phyloP scores from a whole-genome alignment of 2,329 filamentous ascomycete species.

The Aspergillus thermomutatus region DNA sequence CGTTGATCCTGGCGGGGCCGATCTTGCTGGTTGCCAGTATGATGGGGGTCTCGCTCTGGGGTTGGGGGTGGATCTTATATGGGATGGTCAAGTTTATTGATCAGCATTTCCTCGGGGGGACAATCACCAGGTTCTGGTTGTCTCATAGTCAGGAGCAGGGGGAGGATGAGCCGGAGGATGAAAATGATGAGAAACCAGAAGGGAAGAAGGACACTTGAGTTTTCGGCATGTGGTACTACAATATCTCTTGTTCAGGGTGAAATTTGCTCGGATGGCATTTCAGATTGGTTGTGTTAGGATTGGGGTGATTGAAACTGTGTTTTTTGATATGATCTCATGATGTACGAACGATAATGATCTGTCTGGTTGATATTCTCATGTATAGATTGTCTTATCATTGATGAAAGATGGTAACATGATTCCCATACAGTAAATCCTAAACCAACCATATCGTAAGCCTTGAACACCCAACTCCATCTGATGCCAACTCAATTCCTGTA shows the following conservation, averaged over 20 bases:
- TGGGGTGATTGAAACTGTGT: no score
- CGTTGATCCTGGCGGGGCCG: slow-evolving; percentile 29
- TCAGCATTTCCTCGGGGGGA: not conserved
- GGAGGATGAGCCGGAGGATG: not conserved
- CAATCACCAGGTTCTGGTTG: not conserved
- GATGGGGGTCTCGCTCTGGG: slow-evolving; percentile 28
- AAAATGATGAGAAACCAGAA: not conserved
- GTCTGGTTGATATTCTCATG: no score
- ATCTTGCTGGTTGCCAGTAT: slow-evolving; percentile 27
- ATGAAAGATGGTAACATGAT: no score
- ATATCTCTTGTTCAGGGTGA: not conserved
- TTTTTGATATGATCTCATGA: no score
- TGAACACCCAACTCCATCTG: no score
- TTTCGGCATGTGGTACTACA: not conserved
- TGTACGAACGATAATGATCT: no score
- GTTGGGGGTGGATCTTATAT: slow-evolving; percentile 29
- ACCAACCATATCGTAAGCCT: no score
- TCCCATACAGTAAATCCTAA: no score
- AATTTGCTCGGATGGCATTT: no score
- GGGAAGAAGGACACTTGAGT: not conserved
- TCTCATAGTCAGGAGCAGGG: not conserved
- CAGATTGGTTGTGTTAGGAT: no score
- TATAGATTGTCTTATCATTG: no score
- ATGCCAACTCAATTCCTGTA: no score
- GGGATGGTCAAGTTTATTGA: slow-evolving; percentile 1